Evolutionary conservation across 495 filamentous ascomycete species (phyloP).

Genomic region (Podospora pseudocomata): DNA sequence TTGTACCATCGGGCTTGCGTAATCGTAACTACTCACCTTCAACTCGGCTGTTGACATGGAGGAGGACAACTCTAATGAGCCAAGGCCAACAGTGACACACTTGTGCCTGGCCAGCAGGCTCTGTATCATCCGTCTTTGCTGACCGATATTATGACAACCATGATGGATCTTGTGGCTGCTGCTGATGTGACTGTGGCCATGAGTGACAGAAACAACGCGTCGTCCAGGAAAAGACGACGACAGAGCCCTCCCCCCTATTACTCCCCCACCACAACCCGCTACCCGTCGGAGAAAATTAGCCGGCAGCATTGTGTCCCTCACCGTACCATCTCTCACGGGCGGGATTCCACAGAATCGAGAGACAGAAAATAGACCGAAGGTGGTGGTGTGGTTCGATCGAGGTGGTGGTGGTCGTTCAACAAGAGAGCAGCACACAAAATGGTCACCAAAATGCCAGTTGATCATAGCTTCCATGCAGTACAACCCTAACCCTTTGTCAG

Average conservation of each 20-base stretch:
- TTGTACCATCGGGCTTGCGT: not conserved
- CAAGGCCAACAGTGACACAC: not conserved
- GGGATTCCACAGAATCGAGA: not conserved
- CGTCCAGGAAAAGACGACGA: not conserved
- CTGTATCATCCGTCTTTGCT: not conserved
- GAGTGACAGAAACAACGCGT: not conserved
- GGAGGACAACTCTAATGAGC: constrained; percentile 2
- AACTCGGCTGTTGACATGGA: not conserved
- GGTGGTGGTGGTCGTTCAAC: not conserved
- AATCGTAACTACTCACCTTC: constrained; percentile 11
- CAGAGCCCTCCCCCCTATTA: not conserved
- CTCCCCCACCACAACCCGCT: not conserved
- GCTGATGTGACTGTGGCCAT: not conserved
- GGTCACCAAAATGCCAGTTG: not conserved
- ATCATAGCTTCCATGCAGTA: not conserved
- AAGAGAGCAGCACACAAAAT: not conserved
- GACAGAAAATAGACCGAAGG: not conserved
- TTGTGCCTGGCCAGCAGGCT: not conserved
- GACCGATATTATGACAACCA: not conserved
- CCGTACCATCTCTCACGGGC: not conserved
- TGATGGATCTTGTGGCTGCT: not conserved
- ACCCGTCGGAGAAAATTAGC: not conserved
- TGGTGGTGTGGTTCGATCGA: not conserved
- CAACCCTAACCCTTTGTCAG: constrained; percentile 5
- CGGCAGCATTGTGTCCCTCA: not conserved